Evolutionary conservation across 192 early-diverging fungal genomes (phyloP).

Genomic region (Thamnidium elegans): DNA sequence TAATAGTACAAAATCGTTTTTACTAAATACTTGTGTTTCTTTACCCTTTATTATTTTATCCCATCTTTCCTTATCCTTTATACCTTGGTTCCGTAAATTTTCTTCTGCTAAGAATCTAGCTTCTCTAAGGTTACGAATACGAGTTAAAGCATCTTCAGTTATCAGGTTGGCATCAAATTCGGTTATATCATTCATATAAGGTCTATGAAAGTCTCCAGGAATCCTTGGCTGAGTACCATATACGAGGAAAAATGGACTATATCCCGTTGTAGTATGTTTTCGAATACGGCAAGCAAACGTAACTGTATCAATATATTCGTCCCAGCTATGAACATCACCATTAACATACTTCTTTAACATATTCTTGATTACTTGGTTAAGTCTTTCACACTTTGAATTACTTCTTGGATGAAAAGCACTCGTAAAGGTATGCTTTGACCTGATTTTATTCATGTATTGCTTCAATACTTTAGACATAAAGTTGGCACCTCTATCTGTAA

Average conservation of each 20-base stretch:
- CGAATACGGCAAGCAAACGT: conserved; percentile 11
- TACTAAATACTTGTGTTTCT: neutral
- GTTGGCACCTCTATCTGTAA: conserved; percentile 19
- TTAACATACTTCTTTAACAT: conserved; percentile 14
- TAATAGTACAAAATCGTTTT: conserved; percentile 5
- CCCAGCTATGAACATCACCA: conserved; percentile 9
- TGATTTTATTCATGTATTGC: conserved; percentile 5
- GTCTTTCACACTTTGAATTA: conserved; percentile 24
- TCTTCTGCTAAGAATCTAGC: neutral
- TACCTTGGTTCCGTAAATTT: neutral
- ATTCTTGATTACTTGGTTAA: conserved; percentile 11
- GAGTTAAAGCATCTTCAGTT: neutral
- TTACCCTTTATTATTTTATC: conserved; percentile 11
- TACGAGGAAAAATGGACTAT: conserved; percentile 6
- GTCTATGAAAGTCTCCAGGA: neutral
- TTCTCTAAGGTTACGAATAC: neutral
- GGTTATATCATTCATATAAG: neutral
- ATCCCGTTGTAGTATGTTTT: conserved; percentile 2
- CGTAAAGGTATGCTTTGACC: conserved; percentile 18
- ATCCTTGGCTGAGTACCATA: conserved; percentile 5
- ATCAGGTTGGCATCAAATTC: neutral
- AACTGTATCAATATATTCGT: conserved; percentile 11
- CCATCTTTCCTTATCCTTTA: conserved; percentile 11
- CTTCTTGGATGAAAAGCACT: conserved; percentile 20
- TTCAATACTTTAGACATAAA: conserved; percentile 21